phyloP scores from a whole-genome alignment of 345 rosid species.

The Citrus inodora region DNA sequence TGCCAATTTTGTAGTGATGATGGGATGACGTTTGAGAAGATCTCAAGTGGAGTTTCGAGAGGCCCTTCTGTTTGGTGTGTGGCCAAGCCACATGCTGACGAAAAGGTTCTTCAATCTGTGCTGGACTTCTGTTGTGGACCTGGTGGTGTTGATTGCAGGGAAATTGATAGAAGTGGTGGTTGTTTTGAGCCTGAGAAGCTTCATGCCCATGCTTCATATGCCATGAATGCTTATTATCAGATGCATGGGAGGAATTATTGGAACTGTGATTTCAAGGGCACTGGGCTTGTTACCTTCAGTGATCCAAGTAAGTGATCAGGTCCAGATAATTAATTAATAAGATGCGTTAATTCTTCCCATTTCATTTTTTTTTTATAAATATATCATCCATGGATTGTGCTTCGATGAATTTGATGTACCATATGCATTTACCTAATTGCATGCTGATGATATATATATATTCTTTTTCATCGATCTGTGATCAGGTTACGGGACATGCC shows the following conservation, averaged over 20 bases:
- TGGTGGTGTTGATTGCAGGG: constrained; percentile 72
- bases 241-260: constrained; percentile 75
- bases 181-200: constrained; percentile 51
- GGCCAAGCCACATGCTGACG: constrained; percentile 67
- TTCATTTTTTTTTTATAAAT: not conserved
- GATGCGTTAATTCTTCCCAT: not conserved
- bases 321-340: too few relatives aligned
- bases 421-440: not conserved
- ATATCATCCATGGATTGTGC: not conserved
- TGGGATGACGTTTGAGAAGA: constrained; percentile 33
- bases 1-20: constrained; percentile 50
- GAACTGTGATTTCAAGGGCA: constrained; percentile 72
- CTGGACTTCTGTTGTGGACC: constrained; percentile 60
- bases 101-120: constrained; percentile 52
- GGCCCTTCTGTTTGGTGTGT: constrained; percentile 76
- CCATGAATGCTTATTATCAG: constrained; percentile 68
- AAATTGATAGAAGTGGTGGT: constrained; percentile 38
- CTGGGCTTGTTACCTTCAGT: constrained; percentile 59
- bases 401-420: not conserved
- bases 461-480: not conserved
- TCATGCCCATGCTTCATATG: constrained; percentile 65
- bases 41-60: constrained; percentile 15
- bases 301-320: constrained; percentile 50
- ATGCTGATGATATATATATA: not conserved
- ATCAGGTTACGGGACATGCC: constrained; percentile 59